Evolutionary conservation across 1,284 basidiomycete species (phyloP), one percentile per base, ranked within the genome.

Genomic region (Tilletia indica): DNA sequence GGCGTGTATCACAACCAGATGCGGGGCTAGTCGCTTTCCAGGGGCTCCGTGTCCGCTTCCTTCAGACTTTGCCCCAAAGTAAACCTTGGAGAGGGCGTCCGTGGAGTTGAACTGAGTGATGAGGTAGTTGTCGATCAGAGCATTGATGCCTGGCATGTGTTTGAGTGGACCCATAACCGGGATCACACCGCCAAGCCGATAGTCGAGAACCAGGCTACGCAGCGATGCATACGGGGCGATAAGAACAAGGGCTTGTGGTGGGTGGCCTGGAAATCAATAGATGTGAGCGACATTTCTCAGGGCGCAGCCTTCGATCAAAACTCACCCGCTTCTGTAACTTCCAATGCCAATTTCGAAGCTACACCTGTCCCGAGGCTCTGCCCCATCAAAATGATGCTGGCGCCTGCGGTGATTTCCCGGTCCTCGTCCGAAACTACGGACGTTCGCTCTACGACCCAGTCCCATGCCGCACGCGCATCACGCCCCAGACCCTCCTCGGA

Each of bases 291-390:
- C 16, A 14, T 6, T 4, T 11, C 39, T 14, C 8, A 64, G 19
- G 38, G 16, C 36, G 39, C 16, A 5, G 16, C 21, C 61, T 12
- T 1, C 39, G 38, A 25, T 39, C 36, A 34, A 4, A 34, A 61
- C 78, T 48, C 42, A 79, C 87, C 87, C 70, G 91, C 89, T 4
- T 85, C 85, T 8, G 87, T 87, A 3, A 95, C 86, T 63, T 88
- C 85, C 1, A 87, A 88, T 0, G 87, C 89, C 1, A 93, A 85
- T 19, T 89, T 88, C 4, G 90, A 88, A 0, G 89, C 87, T 2
- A 95, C 90, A 0, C 90, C 93, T 0, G 93, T 93, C 0, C 93
- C 93, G 1, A 95, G 85, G 75, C 91, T 92, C 79, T 93, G 92
- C 0, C 93, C 93, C 8, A 93, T 86, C 54, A 95, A 85, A 6